Evolutionary conservation across 2,329 filamentous ascomycete genomes (phyloP).

Genomic region (Fusarium sp.): DNA sequence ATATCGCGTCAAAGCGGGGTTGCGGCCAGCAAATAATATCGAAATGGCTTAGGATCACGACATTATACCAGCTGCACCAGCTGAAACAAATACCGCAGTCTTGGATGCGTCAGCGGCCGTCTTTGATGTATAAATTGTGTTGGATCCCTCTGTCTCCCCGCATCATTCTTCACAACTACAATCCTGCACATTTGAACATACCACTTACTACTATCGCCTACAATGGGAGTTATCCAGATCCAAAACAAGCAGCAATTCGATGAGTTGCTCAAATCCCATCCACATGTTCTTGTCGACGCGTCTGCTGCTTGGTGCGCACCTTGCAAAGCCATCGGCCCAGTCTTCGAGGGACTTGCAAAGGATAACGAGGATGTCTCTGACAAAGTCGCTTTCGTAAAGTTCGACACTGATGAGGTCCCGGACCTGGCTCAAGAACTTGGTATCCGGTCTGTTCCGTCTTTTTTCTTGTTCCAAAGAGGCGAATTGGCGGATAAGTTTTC

Average conservation of each 20-base stretch:
- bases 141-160: neutral
- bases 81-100: neutral
- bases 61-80: neutral
- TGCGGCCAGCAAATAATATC: neutral
- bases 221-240: neutral
- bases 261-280: fast-evolving
- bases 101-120: neutral
- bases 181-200: too few species aligned
- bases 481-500: fast-evolving
- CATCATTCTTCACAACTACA: neutral
- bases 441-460: neutral
- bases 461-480: neutral
- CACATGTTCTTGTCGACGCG: neutral
- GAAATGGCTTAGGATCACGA: too few species aligned
- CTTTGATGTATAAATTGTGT: neutral
- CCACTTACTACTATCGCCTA: too few species aligned
- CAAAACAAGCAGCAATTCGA: neutral
- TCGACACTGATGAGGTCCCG: fast-evolving
- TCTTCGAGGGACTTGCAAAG: neutral
- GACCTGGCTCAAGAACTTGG: neutral
- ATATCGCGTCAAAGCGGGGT: neutral
- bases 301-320: neutral
- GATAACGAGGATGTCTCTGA: fast-evolving
- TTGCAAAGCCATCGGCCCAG: neutral
- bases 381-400: neutral